Evolutionary conservation across 179 eudicot species (phyloP).

Genomic region (Carnegiea gigantea): DNA sequence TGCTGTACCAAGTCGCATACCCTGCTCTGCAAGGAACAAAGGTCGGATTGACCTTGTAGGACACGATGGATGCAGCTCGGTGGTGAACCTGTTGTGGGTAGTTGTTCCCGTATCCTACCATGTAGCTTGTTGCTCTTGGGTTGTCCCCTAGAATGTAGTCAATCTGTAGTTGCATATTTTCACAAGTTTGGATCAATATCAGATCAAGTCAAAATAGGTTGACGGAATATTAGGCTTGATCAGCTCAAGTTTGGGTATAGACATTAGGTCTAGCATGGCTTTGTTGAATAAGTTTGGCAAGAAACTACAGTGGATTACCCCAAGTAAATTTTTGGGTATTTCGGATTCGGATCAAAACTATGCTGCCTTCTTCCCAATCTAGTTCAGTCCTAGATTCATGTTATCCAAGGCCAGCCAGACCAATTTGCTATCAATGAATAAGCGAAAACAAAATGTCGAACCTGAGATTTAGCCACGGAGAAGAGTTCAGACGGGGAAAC

Average conservation of each 20-base stretch:
- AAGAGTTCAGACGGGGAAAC: conserved; percentile 67
- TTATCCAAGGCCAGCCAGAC: background rate
- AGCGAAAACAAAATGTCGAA: conserved; percentile 5
- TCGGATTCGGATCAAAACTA: background rate
- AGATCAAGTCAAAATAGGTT: too few species aligned
- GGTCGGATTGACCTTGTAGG: conserved; percentile 42
- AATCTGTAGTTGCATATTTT: conserved; percentile 37
- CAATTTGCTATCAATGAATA: background rate
- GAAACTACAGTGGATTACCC: too few species aligned
- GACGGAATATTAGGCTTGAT: too few species aligned
- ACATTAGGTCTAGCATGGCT: too few species aligned
- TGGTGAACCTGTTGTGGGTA: conserved; percentile 53
- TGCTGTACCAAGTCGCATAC: conserved; percentile 46
- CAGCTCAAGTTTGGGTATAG: too few species aligned
- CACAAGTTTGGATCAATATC: too few species aligned
- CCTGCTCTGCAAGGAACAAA: conserved; percentile 48
- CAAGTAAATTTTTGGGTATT: background rate
- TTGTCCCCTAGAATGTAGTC: conserved; percentile 97
- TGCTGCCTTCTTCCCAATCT: background rate
- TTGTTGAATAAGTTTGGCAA: too few species aligned
- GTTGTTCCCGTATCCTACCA: conserved; percentile 95
- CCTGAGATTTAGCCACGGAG: conserved; percentile 82
- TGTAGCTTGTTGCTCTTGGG: conserved; percentile 99
- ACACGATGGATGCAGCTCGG: conserved; percentile 49
- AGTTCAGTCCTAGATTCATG: background rate